These are phyloP conservation scores for Syzygium oleosum DNA, from an alignment of 345 rosid genomes.

Conservation along the genomic window DNA sequence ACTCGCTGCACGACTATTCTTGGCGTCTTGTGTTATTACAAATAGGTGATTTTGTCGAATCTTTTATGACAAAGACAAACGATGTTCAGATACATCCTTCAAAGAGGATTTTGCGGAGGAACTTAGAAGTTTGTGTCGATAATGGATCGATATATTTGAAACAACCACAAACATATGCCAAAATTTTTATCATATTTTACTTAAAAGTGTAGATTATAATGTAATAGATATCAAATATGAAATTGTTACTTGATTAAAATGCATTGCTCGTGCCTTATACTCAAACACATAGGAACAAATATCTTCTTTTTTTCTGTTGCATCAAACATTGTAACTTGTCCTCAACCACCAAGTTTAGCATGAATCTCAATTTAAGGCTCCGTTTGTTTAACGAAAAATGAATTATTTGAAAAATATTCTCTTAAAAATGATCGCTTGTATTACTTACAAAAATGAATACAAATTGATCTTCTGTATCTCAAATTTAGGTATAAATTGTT, in stretches of 20 bases:
- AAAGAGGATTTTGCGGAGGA: background rate
- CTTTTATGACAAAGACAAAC: background rate
- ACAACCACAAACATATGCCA: background rate
- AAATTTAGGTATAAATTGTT: background rate
- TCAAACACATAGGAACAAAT: background rate
- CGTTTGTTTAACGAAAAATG: background rate
- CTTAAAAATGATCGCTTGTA: background rate
- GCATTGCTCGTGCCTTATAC: background rate
- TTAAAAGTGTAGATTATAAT: background rate
- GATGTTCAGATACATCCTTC: background rate
- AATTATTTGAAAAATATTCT: background rate
- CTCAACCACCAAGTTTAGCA: background rate
- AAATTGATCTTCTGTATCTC: no score
- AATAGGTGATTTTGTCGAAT: background rate
- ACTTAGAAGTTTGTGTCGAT: background rate
- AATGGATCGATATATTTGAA: background rate
- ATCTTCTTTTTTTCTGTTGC: background rate
- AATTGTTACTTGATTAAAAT: background rate
- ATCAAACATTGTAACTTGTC: background rate
- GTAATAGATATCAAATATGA: background rate
- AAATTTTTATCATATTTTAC: background rate
- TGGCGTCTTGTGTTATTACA: background rate
- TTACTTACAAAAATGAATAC: background rate
- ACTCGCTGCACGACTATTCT: background rate
- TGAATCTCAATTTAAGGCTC: background rate